Evolutionary conservation across 768 basidiomycete species (phyloP).

Genomic region (Chalciporus sphaerocephalus): DNA sequence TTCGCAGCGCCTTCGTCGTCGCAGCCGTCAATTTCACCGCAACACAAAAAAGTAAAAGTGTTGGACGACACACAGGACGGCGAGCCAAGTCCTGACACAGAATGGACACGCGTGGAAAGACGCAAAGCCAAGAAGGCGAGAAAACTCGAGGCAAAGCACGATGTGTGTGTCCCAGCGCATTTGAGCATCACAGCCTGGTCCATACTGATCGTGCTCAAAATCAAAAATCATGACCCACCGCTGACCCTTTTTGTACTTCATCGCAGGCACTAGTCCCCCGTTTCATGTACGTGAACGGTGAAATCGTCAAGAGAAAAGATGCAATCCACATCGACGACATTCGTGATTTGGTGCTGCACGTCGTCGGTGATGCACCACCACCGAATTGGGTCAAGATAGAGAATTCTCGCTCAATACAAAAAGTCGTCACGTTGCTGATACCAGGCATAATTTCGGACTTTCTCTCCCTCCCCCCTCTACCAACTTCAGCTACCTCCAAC

Average conservation of each 20-base stretch:
- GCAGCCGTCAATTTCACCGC: conserved; percentile 15
- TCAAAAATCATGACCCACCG: background rate
- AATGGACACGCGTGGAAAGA: conserved; percentile 70
- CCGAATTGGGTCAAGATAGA: conserved; percentile 85
- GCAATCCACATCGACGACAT: conserved; percentile 84
- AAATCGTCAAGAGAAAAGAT: conserved; percentile 67
- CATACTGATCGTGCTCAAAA: background rate
- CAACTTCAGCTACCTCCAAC: conserved; percentile 61
- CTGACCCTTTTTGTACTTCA: background rate
- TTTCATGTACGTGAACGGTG: conserved; percentile 78
- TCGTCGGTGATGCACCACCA: conserved; percentile 77
- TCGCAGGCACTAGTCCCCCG: conserved; percentile 40
- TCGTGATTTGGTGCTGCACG: conserved; percentile 78
- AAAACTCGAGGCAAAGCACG: conserved; percentile 52
- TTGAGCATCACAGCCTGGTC: background rate
- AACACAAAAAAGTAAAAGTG: conserved; percentile 41
- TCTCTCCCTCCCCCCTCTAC: conserved; percentile 67
- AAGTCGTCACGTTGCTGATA: conserved; percentile 74
- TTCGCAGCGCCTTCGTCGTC: conserved; percentile 11
- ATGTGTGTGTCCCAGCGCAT: conserved; percentile 46
- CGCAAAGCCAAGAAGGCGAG: conserved; percentile 66
- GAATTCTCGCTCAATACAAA: conserved; percentile 72
- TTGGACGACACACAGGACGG: conserved; percentile 10
- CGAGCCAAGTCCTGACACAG: conserved; percentile 32
- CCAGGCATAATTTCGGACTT: conserved; percentile 80